phyloP scores from a whole-genome alignment of 2,329 filamentous ascomycete genomes.

The Phyllosticta capitalensis region DNA sequence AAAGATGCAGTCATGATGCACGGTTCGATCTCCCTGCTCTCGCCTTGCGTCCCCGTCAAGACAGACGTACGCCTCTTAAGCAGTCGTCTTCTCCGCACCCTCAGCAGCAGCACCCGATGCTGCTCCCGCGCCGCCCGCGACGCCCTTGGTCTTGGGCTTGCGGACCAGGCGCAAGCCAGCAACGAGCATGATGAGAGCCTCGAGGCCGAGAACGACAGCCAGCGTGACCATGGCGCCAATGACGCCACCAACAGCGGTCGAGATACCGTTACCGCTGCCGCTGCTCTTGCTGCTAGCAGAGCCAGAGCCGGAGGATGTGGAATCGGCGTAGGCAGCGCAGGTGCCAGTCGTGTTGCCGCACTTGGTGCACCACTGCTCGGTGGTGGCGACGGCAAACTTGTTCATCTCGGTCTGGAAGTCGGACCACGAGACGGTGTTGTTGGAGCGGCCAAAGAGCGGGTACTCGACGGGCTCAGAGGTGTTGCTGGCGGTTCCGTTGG shows the following conservation, averaged over 20 bases:
- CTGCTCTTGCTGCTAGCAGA: constrained; percentile 9
- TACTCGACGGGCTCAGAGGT: constrained; percentile 41
- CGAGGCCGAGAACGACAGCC: constrained; percentile 43
- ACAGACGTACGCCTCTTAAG: not conserved
- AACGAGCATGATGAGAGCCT: constrained; percentile 11
- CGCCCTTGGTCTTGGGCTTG: not conserved
- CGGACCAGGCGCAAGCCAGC: constrained; percentile 13
- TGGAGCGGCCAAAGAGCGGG: constrained; percentile 50
- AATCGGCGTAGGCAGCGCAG: constrained; percentile 44
- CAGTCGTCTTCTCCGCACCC: not conserved
- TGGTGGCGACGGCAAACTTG: constrained; percentile 57
- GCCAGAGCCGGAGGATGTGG: constrained; percentile 16
- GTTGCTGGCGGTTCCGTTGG: constrained; percentile 48
- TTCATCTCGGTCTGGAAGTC: constrained; percentile 56
- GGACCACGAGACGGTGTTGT: constrained; percentile 53
- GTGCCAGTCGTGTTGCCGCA: constrained; percentile 64
- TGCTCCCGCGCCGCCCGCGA: not conserved
- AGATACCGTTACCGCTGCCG: constrained; percentile 41
- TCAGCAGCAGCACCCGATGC: not conserved
- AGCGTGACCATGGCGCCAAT: constrained; percentile 64
- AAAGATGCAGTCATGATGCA: no score
- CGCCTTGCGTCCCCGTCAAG: not conserved
- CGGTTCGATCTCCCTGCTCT: not conserved
- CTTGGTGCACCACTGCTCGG: constrained; percentile 59
- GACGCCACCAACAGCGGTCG: constrained; percentile 66